Conservation (phyloP, 352 stramenopile genomes). For the Plasmopara viticola region DNA sequence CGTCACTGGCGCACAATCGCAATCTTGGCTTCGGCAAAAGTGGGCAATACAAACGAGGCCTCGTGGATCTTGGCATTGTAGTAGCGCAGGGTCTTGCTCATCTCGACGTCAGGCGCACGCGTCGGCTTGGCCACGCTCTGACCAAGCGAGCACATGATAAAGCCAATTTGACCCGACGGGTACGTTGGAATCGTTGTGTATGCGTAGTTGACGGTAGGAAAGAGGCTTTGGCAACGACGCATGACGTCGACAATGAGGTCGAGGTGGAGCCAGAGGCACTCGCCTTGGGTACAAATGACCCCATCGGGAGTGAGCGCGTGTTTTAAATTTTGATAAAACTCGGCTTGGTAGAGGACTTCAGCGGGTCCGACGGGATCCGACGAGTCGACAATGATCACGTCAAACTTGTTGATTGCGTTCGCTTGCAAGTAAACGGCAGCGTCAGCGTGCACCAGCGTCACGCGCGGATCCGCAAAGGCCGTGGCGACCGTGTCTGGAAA, state of each 20-base stretch:
- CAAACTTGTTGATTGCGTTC: slow-evolving; percentile 85
- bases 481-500: slow-evolving; percentile 86
- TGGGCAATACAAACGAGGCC: slow-evolving; percentile 95
- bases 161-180: slow-evolving; percentile 98
- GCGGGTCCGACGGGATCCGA: slow-evolving; percentile 93
- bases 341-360: slow-evolving; percentile 91
- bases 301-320: slow-evolving; percentile 80
- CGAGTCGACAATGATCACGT: slow-evolving; percentile 97
- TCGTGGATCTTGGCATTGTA: slow-evolving; percentile 93
- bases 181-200: slow-evolving; percentile 99
- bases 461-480: slow-evolving; percentile 93
- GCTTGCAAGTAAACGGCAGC: slow-evolving; percentile 85
- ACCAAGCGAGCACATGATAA: slow-evolving; percentile 89
- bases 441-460: slow-evolving; percentile 92
- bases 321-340: slow-evolving; percentile 95
- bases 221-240: slow-evolving; percentile 83
- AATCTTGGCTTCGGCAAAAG: slow-evolving; percentile 89
- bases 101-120: slow-evolving; percentile 44
- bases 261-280: slow-evolving; percentile 98
- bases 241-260: slow-evolving; percentile 96
- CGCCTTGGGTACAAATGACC: slow-evolving; percentile 90
- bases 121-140: slow-evolving; percentile 67
- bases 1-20: slow-evolving; percentile 69
- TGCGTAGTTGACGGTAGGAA: slow-evolving; percentile 96
- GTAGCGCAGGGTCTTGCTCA: slow-evolving; percentile 86